Evolutionary conservation across 345 rosid species (phyloP), one percentile per base, ranked within the genome.

Genomic region (Populus ilicifolia): DNA sequence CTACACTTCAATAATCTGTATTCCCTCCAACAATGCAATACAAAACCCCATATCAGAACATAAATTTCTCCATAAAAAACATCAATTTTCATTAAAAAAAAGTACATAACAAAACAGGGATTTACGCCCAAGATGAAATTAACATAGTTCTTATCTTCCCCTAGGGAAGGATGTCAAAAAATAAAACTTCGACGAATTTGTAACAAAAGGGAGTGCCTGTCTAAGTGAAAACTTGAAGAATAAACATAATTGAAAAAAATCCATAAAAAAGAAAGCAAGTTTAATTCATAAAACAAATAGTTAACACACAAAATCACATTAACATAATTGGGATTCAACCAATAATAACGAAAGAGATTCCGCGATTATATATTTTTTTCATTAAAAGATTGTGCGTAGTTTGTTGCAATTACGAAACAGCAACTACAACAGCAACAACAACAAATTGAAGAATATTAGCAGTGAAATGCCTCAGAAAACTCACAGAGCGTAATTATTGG

Each of bases 381-480:
- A 59, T 59, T 8, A 9, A 9, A 9, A 59, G 29, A 59, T 9
- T 59, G 12, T 59, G 25, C 64, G 29, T 41, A 21, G 3, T 56
- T 21, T 11, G 18, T 20, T 21, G 30, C 67, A 25, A 73, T 35
- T 59, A 23, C 11, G 21, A 41, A 25, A 74, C 36, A n/a, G 14
- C 12, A 44, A 44, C 11, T 11, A 44, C 17, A 13, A 44, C 4
- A 44, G 14, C 67, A 52, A 44, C 2, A 56, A 59, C 16, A n/a
- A 29, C 16, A 62, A 71, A 35, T 46, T 25, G 4, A 44, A 62
- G 20, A 70, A 5, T 7, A 56, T n/a, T n/a, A 11, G 8, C 29
- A 59, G 13, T 29, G 23, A 50, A 44, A 50, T 82, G 75, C 82
- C 84, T 59, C 65, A 25, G 56, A 7, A 69, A 74, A 59, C n/a